These are phyloP conservation scores for Cladobotryum mycophilum DNA, from an alignment of 2,329 filamentous ascomycete genomes.

Conservation along the genomic window DNA sequence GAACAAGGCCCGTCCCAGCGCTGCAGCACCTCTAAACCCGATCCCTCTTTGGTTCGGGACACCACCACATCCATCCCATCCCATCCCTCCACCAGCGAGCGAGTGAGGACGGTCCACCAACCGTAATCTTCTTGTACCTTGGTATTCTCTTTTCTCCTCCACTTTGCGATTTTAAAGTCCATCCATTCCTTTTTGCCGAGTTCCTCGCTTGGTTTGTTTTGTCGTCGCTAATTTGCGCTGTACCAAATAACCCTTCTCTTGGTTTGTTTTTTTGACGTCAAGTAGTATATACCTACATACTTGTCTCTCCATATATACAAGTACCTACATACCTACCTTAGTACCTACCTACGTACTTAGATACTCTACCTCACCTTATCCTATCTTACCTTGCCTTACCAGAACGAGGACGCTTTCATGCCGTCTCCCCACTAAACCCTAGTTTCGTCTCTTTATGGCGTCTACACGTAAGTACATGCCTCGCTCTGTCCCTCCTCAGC, in stretches of 20 bases:
- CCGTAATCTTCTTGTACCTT: too few relatives aligned
- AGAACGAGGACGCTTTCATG: not conserved
- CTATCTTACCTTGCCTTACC: too few relatives aligned
- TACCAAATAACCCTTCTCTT: too few relatives aligned
- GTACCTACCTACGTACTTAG: too few relatives aligned
- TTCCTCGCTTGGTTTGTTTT: not conserved
- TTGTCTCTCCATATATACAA: too few relatives aligned
- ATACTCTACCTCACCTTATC: too few relatives aligned
- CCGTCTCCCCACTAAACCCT: not conserved
- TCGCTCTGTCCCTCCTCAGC: constrained; percentile 5
- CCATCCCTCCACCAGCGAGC: too few relatives aligned
- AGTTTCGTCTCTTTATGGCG: constrained; percentile 8
- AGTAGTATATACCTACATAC: too few relatives aligned
- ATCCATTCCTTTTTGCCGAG: not conserved
- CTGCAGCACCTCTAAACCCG: not conserved
- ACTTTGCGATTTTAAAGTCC: not conserved
- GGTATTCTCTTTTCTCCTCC: not conserved
- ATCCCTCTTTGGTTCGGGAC: not conserved
- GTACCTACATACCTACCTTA: too few relatives aligned
- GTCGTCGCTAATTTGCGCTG: too few relatives aligned
- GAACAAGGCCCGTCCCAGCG: not conserved
- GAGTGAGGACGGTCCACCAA: not conserved
- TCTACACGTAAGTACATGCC: constrained; percentile 9
- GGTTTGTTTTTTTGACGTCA: too few relatives aligned
- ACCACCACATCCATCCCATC: not conserved